phyloP scores from a whole-genome alignment of 2,329 filamentous ascomycete genomes.

The Emericellopsis atlantica region DNA sequence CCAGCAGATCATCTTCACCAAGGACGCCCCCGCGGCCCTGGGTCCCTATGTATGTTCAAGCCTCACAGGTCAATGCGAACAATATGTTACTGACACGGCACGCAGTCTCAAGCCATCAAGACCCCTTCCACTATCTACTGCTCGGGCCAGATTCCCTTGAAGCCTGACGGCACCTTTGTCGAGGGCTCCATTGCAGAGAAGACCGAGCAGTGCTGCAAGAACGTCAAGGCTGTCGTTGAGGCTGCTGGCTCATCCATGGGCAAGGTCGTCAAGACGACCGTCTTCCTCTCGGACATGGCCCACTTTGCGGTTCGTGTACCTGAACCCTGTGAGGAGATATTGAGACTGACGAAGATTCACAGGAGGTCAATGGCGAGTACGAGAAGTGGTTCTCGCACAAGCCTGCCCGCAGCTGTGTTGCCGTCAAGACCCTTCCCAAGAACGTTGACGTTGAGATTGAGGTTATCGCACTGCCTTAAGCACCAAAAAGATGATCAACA shows the following conservation, averaged over 20 bases:
- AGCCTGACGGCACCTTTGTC: constrained; percentile 40
- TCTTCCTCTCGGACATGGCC: constrained; percentile 87
- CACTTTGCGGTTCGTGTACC: constrained; percentile 50
- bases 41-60: constrained; percentile 46
- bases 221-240: constrained; percentile 71
- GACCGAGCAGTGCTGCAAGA: constrained; percentile 54
- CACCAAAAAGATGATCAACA: too few relatives aligned
- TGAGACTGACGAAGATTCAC: not conserved
- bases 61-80: not conserved
- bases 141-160: constrained; percentile 62
- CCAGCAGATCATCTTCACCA: constrained; percentile 39
- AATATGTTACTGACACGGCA: not conserved
- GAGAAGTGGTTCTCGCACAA: constrained; percentile 73
- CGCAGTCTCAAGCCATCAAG: constrained; percentile 53
- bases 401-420: constrained; percentile 81
- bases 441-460: constrained; percentile 84
- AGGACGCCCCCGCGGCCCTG: constrained; percentile 46
- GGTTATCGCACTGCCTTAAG: constrained; percentile 60
- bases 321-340: not conserved
- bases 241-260: constrained; percentile 67
- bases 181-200: constrained; percentile 51
- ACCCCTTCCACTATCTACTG: constrained; percentile 53
- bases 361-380: constrained; percentile 76
- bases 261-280: constrained; percentile 80
- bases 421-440: constrained; percentile 80